These are phyloP conservation scores for Bonia amplexicaulis DNA, from an alignment of 176 grass and related monocot species.

Conservation along the genomic window DNA sequence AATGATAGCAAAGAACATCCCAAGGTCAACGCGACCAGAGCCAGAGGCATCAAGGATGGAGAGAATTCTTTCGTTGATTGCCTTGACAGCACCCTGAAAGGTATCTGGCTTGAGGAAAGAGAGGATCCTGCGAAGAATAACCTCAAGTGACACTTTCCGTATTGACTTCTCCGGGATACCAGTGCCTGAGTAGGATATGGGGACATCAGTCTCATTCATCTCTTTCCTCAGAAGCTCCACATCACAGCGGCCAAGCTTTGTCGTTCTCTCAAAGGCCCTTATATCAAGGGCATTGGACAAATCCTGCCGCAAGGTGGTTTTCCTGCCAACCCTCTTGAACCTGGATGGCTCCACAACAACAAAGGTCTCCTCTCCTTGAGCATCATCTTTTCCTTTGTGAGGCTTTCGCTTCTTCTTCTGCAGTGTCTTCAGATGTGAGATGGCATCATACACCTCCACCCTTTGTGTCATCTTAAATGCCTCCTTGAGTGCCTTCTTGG, in stretches of 20 bases:
- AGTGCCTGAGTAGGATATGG: slow-evolving; percentile 82
- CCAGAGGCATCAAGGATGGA: slow-evolving; percentile 76
- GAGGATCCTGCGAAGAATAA: slow-evolving; percentile 80
- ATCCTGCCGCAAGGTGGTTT: slow-evolving; percentile 74
- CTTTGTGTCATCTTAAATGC: slow-evolving; percentile 98
- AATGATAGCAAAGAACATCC: slow-evolving; percentile 91
- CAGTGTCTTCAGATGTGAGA: slow-evolving; percentile 88
- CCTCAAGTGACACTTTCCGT: slow-evolving; percentile 81
- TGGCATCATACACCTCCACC: slow-evolving; percentile 95
- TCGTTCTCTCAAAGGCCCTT: slow-evolving; percentile 76
- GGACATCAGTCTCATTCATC: slow-evolving; percentile 92
- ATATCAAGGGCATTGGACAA: slow-evolving; percentile 95
- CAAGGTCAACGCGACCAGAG: slow-evolving; percentile 83
- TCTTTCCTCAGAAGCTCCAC: slow-evolving; percentile 73
- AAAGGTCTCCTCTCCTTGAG: slow-evolving; percentile 55
- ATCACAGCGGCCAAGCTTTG: slow-evolving; percentile 66
- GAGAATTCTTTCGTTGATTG: slow-evolving; percentile 86
- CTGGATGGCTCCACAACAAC: slow-evolving; percentile 87
- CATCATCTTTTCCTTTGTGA: slow-evolving; percentile 41
- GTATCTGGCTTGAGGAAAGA: slow-evolving; percentile 87
- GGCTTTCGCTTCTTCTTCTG: slow-evolving; percentile 81
- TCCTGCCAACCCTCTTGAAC: slow-evolving; percentile 72
- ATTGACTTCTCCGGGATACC: slow-evolving; percentile 85
- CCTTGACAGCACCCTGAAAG: slow-evolving; percentile 86
- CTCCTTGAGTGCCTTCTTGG: slow-evolving; percentile 88